A percentile compares a stretch with the other conserved stretches of the same genome.
These are phyloP conservation scores for Pterocarpus macrocarpus DNA, from an alignment of 306 rosid species.

Conservation along the genomic window DNA sequence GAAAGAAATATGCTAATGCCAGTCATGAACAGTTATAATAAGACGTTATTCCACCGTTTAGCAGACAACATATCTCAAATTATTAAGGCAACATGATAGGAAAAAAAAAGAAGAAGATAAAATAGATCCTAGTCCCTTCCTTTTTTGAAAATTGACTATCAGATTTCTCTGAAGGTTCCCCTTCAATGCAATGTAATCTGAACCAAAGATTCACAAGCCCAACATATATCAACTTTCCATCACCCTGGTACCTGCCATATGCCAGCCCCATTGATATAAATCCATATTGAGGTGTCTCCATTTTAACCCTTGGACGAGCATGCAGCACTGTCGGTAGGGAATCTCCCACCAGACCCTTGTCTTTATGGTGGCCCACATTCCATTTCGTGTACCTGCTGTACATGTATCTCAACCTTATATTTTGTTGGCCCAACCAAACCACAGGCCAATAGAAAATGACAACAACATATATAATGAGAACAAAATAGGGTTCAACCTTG, in stretches of 20 bases:
- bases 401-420: slow-evolving; percentile 45
- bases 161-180: slow-evolving; percentile 42
- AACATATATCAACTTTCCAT: neutral
- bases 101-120: slow-evolving; percentile 1
- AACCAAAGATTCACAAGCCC: slow-evolving; percentile 35
- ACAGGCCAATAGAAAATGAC: slow-evolving; percentile 38
- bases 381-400: neutral
- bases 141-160: neutral
- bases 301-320: slow-evolving; percentile 20
- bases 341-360: slow-evolving; percentile 48
- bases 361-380: slow-evolving; percentile 45
- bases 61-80: slow-evolving; percentile 32
- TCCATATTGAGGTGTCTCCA: neutral
- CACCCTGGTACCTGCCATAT: neutral
- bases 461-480: neutral
- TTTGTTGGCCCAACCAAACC: slow-evolving; percentile 44
- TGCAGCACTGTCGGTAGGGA: slow-evolving; percentile 54
- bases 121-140: slow-evolving; percentile 25
- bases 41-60: slow-evolving; percentile 17
- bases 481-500: neutral
- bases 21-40: neutral
- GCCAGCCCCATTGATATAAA: slow-evolving; percentile 6
- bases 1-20: neutral
- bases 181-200: slow-evolving; percentile 13
- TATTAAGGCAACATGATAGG: neutral